phyloP scores from a whole-genome alignment of 2,329 filamentous ascomycete species.

The Aureobasidium sp. region DNA sequence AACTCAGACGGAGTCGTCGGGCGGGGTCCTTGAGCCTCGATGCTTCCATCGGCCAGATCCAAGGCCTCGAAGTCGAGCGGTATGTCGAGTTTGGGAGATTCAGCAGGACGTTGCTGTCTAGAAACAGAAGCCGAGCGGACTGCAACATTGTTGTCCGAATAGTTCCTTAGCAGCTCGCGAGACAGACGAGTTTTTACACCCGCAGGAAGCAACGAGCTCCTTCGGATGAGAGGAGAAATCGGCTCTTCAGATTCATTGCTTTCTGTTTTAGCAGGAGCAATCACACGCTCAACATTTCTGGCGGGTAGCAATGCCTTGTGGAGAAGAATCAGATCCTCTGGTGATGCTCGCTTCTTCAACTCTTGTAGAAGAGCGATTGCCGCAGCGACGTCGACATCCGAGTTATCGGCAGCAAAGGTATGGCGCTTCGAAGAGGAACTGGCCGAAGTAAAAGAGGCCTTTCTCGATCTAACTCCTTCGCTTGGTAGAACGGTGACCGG shows the following conservation, averaged over 20 bases:
- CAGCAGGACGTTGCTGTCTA: neutral
- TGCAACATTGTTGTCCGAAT: slow-evolving; percentile 6
- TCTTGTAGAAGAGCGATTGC: slow-evolving; percentile 42
- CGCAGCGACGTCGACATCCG: slow-evolving; percentile 36
- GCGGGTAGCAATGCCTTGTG: slow-evolving; percentile 32
- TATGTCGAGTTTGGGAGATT: slow-evolving; percentile 5
- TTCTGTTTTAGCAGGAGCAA: slow-evolving; percentile 7
- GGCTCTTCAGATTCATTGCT: slow-evolving; percentile 5
- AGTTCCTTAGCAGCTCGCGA: slow-evolving; percentile 20
- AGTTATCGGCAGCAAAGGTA: slow-evolving; percentile 8
- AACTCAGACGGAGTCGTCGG: slow-evolving; percentile 27
- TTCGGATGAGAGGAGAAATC: slow-evolving; percentile 25
- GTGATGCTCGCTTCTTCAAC: slow-evolving; percentile 42
- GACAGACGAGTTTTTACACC: slow-evolving; percentile 28
- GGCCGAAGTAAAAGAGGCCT: neutral
- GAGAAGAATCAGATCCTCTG: slow-evolving; percentile 41
- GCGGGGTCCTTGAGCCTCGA: slow-evolving; percentile 12
- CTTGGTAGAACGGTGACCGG: neutral
- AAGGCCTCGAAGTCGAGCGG: slow-evolving; percentile 20
- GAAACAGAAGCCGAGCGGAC: neutral
- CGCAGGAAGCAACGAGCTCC: slow-evolving; percentile 36
- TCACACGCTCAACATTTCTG: slow-evolving; percentile 23
- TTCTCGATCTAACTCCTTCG: neutral
- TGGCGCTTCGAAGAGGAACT: slow-evolving; percentile 1
- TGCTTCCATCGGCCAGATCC: slow-evolving; percentile 21